Percentiles rank a stretch among this genome's conserved stretches.
Evolutionary conservation across 805 yeast species (phyloP).

Genomic region (Kuraishia cidri): DNA sequence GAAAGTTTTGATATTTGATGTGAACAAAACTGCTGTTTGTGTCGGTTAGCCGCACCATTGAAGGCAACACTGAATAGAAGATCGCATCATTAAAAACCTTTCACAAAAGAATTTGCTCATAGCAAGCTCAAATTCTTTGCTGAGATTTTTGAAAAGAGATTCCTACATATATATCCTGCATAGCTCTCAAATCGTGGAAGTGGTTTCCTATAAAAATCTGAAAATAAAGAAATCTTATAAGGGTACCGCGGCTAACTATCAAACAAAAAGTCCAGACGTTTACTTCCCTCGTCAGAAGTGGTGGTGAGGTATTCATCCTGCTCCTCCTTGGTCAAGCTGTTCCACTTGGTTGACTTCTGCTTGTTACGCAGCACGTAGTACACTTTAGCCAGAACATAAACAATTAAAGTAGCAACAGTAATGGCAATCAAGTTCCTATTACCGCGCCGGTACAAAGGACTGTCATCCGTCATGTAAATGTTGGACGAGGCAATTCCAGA

Average conservation of each 20-base stretch:
- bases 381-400: slow-evolving; percentile 16
- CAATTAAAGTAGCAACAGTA: slow-evolving; percentile 18
- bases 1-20: too few species aligned
- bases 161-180: too few species aligned
- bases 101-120: too few species aligned
- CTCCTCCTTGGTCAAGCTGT: slow-evolving; percentile 32
- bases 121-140: too few species aligned
- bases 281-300: slow-evolving; percentile 42
- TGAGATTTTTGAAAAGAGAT: too few species aligned
- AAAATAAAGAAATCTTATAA: not conserved
- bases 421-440: slow-evolving; percentile 29
- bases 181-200: too few species aligned
- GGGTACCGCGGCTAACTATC: slow-evolving; percentile 6
- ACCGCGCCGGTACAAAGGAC: slow-evolving; percentile 48
- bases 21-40: too few species aligned
- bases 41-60: too few species aligned
- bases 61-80: too few species aligned
- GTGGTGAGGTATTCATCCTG: slow-evolving; percentile 29
- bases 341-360: slow-evolving; percentile 35
- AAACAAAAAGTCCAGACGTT: slow-evolving; percentile 34
- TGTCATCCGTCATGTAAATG: slow-evolving; percentile 46
- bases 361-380: slow-evolving; percentile 30
- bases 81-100: too few species aligned
- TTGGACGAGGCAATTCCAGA: slow-evolving; percentile 39
- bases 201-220: too few species aligned